Evolutionary conservation across 495 filamentous ascomycete genomes (phyloP).

Genomic region (Jackrogersella multiformis): DNA sequence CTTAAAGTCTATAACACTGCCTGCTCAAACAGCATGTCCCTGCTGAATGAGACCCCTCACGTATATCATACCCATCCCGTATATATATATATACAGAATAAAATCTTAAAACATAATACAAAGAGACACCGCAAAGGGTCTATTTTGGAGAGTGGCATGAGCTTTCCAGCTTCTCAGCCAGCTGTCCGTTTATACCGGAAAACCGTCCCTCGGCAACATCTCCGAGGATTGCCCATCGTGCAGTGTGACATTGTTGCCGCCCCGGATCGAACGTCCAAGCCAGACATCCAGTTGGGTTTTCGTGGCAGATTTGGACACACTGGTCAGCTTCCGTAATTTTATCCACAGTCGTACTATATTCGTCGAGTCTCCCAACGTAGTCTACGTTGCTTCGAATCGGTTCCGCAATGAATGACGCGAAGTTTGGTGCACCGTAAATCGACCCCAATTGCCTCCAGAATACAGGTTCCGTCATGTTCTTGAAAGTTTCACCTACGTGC

Average conservation of each 20-base stretch:
- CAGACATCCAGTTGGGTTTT: conserved; percentile 44
- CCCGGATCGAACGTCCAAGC: conserved; percentile 56
- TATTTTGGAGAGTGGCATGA: conserved; percentile 35
- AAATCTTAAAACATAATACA: conserved; percentile 9
- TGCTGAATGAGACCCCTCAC: conserved; percentile 18
- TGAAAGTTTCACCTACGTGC: conserved; percentile 49
- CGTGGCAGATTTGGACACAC: conserved; percentile 47
- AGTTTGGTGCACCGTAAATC: conserved; percentile 47
- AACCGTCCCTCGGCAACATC: conserved; percentile 43
- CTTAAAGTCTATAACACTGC: conserved; percentile 27
- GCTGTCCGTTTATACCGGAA: conserved; percentile 48
- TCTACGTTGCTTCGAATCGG: conserved; percentile 49
- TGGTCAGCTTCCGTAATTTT: conserved; percentile 43
- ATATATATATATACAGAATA: conserved; percentile 35
- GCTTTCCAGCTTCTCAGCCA: conserved; percentile 35
- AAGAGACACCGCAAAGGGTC: not conserved
- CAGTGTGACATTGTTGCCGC: conserved; percentile 46
- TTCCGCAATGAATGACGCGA: conserved; percentile 43
- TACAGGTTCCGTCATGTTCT: conserved; percentile 45
- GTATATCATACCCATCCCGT: conserved; percentile 19
- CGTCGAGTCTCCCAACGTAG: conserved; percentile 51
- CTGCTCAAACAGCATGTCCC: conserved; percentile 17
- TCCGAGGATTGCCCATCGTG: conserved; percentile 58
- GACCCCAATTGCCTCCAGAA: conserved; percentile 54
- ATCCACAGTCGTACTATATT: conserved; percentile 43